Evolutionary conservation across 805 yeast species (phyloP).

Genomic region (Hanseniaspora vineae): DNA sequence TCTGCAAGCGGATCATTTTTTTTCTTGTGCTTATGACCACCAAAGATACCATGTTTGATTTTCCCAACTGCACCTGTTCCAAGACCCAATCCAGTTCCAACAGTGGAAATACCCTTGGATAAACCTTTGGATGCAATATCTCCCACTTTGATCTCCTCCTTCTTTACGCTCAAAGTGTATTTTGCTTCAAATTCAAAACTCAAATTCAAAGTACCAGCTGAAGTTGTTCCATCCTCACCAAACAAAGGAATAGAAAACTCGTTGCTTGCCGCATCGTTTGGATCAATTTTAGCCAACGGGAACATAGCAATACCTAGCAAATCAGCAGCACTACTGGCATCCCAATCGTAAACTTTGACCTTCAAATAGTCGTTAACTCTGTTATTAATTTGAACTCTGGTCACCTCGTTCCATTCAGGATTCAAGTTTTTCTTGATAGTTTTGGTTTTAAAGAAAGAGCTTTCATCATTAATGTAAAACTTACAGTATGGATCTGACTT

Average conservation of each 20-base stretch:
- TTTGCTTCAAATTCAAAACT: constrained; percentile 56
- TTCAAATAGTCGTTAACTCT: constrained; percentile 46
- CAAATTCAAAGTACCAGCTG: constrained; percentile 50
- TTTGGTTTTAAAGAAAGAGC: constrained; percentile 58
- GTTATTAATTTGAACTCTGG: constrained; percentile 42
- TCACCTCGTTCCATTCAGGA: constrained; percentile 79
- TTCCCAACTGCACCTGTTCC: constrained; percentile 24
- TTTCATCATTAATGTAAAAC: constrained; percentile 35
- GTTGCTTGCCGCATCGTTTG: constrained; percentile 31
- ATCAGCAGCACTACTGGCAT: constrained; percentile 82
- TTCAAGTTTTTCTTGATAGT: constrained; percentile 74
- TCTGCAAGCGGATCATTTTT: neutral
- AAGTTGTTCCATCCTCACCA: constrained; percentile 26
- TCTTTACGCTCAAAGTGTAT: constrained; percentile 38
- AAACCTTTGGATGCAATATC: constrained; percentile 41
- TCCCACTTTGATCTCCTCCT: constrained; percentile 29
- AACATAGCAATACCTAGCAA: constrained; percentile 53
- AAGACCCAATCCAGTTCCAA: constrained; percentile 30
- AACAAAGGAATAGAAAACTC: constrained; percentile 39
- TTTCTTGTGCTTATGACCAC: constrained; percentile 10
- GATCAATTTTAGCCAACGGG: constrained; percentile 47
- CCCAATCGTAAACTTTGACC: constrained; percentile 76
- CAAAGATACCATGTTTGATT: constrained; percentile 29
- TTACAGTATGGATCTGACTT: constrained; percentile 85
- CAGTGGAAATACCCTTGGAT: constrained; percentile 30